Evolutionary conservation across 495 filamentous ascomycete genomes (phyloP).

Genomic region (Talaromyces thailandensis): DNA sequence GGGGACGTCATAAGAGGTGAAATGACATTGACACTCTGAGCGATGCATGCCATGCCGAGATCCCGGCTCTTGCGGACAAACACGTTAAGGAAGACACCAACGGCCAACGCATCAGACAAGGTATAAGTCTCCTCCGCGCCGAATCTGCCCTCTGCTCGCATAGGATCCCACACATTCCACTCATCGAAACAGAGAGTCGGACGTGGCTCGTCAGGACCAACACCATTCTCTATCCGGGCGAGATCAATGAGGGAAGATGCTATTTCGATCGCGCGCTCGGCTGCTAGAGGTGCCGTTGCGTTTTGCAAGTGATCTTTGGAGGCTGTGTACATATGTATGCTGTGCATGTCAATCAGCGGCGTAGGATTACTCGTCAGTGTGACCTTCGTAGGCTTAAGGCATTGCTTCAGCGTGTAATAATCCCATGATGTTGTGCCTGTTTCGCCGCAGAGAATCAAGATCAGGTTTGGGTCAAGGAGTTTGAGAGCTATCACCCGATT

Average conservation of each 20-base stretch:
- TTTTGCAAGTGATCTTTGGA: constrained; percentile 46
- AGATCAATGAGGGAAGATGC: constrained; percentile 61
- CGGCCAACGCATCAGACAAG: constrained; percentile 66
- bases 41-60: constrained; percentile 75
- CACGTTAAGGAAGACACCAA: constrained; percentile 66
- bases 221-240: constrained; percentile 58
- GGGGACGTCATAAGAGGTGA: constrained; percentile 63
- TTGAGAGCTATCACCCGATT: constrained; percentile 45
- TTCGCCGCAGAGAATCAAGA: constrained; percentile 63
- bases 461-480: constrained; percentile 58
- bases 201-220: constrained; percentile 44
- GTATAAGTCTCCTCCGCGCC: constrained; percentile 67
- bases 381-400: constrained; percentile 33
- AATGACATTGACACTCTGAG: constrained; percentile 73
- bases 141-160: constrained; percentile 57
- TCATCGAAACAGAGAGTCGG: constrained; percentile 77
- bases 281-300: constrained; percentile 56
- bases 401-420: constrained; percentile 58
- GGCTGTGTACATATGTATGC: constrained; percentile 63
- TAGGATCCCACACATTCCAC: constrained; percentile 80
- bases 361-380: constrained; percentile 38
- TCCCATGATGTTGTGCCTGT: constrained; percentile 63
- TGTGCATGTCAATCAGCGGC: constrained; percentile 60
- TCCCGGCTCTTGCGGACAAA: constrained; percentile 67
- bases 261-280: constrained; percentile 68